A percentile compares a stretch with the other conserved stretches of the same genome.
These are phyloP conservation scores for Inosperma sp. DNA, from an alignment of 768 basidiomycete species.

Conservation along the genomic window DNA sequence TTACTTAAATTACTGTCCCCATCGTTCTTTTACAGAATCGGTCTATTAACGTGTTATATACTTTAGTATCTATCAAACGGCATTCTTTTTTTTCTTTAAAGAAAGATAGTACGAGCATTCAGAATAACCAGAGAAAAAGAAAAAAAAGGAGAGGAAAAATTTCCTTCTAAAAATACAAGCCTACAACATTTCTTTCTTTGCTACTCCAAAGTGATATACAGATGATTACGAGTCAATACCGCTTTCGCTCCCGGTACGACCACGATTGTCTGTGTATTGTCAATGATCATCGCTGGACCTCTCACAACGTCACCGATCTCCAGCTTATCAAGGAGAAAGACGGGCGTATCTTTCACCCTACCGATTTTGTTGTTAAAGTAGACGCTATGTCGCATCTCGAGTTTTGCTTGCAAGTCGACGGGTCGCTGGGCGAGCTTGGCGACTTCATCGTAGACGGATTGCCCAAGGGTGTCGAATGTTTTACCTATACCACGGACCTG, in stretches of 20 bases:
- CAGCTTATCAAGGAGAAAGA: slow-evolving; percentile 66
- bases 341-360: slow-evolving; percentile 72
- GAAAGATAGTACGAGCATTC: no score
- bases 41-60: no score
- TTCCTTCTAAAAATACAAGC: background rate
- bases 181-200: background rate
- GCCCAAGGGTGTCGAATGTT: slow-evolving; percentile 76
- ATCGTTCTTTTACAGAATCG: no score
- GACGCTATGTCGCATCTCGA: slow-evolving; percentile 56
- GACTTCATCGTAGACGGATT: slow-evolving; percentile 75
- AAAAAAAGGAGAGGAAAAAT: background rate
- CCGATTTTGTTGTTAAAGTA: slow-evolving; percentile 84
- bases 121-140: background rate
- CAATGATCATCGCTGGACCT: slow-evolving; percentile 93
- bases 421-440: slow-evolving; percentile 42
- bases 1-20: no score
- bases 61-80: no score
- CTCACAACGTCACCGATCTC: slow-evolving; percentile 64
- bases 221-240: slow-evolving; percentile 62
- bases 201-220: slow-evolving; percentile 48
- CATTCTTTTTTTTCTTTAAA: no score
- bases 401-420: slow-evolving; percentile 37
- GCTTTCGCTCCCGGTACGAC: slow-evolving; percentile 70
- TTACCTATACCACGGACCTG: slow-evolving; percentile 88
- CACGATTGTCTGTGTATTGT: slow-evolving; percentile 93